phyloP scores from a whole-genome alignment of 495 filamentous ascomycete species.

The Penicillium malachiteum region DNA sequence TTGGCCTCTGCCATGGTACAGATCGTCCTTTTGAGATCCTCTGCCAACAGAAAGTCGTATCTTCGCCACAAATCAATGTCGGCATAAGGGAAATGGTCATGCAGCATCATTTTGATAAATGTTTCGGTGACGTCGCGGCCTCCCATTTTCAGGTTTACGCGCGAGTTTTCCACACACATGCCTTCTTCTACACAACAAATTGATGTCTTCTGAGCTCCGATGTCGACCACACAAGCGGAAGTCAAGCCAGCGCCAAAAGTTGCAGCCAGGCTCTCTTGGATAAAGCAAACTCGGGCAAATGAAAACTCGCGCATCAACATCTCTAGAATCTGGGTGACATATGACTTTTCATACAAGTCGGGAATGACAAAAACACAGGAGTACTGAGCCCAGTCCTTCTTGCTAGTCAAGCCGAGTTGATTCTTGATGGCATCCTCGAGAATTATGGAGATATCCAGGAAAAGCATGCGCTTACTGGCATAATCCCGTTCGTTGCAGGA shows the following conservation, averaged over 20 bases:
- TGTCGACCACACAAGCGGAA: slow-evolving; percentile 89
- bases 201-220: slow-evolving; percentile 96
- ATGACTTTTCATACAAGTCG: slow-evolving; percentile 91
- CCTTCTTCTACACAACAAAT: slow-evolving; percentile 98
- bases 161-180: slow-evolving; percentile 87
- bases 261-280: slow-evolving; percentile 92
- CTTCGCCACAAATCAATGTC: slow-evolving; percentile 89
- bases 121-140: slow-evolving; percentile 90
- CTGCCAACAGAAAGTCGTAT: slow-evolving; percentile 89
- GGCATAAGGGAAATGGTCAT: slow-evolving; percentile 87
- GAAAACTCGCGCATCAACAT: slow-evolving; percentile 84
- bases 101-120: slow-evolving; percentile 95
- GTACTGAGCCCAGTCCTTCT: slow-evolving; percentile 82
- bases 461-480: slow-evolving; percentile 66
- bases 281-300: slow-evolving; percentile 84
- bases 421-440: slow-evolving; percentile 81
- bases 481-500: slow-evolving; percentile 92
- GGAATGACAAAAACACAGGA: slow-evolving; percentile 94
- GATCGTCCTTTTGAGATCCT: slow-evolving; percentile 89
- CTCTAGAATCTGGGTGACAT: slow-evolving; percentile 79
- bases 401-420: slow-evolving; percentile 74
- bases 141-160: slow-evolving; percentile 90
- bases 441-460: slow-evolving; percentile 81
- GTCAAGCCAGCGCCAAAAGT: slow-evolving; percentile 96
- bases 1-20: slow-evolving; percentile 84